Evolutionary conservation across 192 early-diverging fungal genomes (phyloP).

Genomic region (Dissophora globulifera): DNA sequence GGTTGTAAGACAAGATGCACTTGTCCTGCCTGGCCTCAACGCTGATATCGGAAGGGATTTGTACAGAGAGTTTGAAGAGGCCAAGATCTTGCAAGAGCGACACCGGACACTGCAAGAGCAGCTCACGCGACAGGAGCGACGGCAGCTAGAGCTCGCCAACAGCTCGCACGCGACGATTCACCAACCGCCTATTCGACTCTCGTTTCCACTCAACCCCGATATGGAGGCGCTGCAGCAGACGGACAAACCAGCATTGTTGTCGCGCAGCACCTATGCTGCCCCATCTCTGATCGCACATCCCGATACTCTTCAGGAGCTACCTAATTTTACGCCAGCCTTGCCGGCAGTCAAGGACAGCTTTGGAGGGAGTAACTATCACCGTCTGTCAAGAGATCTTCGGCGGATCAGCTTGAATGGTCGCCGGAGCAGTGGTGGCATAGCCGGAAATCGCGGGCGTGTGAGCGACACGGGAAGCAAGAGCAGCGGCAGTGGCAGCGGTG

Average conservation of each 20-base stretch:
- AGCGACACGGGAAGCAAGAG: constrained; percentile 2
- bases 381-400: constrained; percentile 26
- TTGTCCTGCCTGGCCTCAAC: background rate
- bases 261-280: no score
- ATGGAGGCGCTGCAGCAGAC: background rate
- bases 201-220: constrained; percentile 24
- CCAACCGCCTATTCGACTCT: constrained; percentile 34
- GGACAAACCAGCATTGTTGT: no score
- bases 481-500: background rate
- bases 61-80: constrained; percentile 26
- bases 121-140: constrained; percentile 15
- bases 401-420: constrained; percentile 27
- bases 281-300: no score
- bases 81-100: constrained; percentile 34
- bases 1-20: background rate
- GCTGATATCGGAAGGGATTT: constrained; percentile 1
- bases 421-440: constrained; percentile 15
- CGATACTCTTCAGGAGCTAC: no score
- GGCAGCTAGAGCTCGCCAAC: constrained; percentile 32
- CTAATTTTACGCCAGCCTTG: constrained; percentile 1
- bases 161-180: constrained; percentile 18
- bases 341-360: constrained; percentile 17
- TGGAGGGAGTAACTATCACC: constrained; percentile 15
- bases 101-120: constrained; percentile 22
- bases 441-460: background rate